These are phyloP conservation scores for Penicillium sclerotigenum DNA, from an alignment of 2,329 filamentous ascomycete species.

Conservation along the genomic window DNA sequence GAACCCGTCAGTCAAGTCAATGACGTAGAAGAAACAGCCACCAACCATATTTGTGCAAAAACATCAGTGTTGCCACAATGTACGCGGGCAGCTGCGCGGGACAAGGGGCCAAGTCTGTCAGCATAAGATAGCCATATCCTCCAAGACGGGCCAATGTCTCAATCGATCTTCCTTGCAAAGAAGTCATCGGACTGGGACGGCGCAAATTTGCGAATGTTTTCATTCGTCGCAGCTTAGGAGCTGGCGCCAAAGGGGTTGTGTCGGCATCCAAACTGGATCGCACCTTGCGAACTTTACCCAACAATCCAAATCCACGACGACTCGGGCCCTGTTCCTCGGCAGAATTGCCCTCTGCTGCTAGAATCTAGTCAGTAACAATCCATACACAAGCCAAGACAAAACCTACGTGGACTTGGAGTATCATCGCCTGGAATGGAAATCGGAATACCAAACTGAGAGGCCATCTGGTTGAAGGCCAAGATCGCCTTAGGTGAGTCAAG, in stretches of 20 bases:
- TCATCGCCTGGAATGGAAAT: slow-evolving; percentile 15
- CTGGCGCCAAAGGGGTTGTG: slow-evolving; percentile 12
- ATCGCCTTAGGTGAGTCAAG: slow-evolving; percentile 26
- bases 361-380: not conserved
- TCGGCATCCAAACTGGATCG: slow-evolving; percentile 34
- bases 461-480: slow-evolving; percentile 33
- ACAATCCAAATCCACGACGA: slow-evolving; percentile 20
- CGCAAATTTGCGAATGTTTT: slow-evolving; percentile 39
- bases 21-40: slow-evolving; percentile 1
- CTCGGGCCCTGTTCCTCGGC: slow-evolving; percentile 3
- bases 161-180: slow-evolving; percentile 36
- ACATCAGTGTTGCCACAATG: slow-evolving; percentile 41
- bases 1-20: slow-evolving; percentile 11
- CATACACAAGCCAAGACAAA: not conserved
- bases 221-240: slow-evolving; percentile 35
- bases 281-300: slow-evolving; percentile 35
- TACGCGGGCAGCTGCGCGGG: slow-evolving; percentile 42
- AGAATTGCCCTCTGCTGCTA: not conserved
- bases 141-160: slow-evolving; percentile 45
- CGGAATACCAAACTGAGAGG: slow-evolving; percentile 21
- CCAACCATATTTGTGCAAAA: slow-evolving; percentile 28
- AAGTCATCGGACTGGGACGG: slow-evolving; percentile 30
- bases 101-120: slow-evolving; percentile 38
- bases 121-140: slow-evolving; percentile 39
- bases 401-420: slow-evolving; percentile 7